These are phyloP conservation scores for Coriaria nepalensis DNA, from an alignment of 306 rosid genomes.

Conservation along the genomic window DNA sequence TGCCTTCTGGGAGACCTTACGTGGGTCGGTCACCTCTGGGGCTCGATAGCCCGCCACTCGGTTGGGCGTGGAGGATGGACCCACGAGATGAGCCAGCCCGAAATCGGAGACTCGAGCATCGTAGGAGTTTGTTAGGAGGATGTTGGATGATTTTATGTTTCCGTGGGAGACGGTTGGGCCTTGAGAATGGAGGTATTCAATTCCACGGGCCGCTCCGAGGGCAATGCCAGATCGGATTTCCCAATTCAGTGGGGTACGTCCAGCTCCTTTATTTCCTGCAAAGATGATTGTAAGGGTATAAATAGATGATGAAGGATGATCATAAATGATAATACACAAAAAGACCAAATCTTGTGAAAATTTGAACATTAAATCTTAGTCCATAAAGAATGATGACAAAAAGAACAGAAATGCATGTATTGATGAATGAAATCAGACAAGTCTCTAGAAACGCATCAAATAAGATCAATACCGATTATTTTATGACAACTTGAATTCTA, in stretches of 20 bases:
- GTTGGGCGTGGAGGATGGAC: conserved; percentile 33
- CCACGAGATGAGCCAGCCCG: conserved; percentile 40
- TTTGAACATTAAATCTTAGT: no score
- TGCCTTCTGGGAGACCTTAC: conserved; percentile 40
- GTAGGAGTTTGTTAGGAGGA: conserved; percentile 31
- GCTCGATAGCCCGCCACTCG: conserved; percentile 39
- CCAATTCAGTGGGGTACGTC: conserved; percentile 42
- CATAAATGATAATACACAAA: background rate
- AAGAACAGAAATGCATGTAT: no score
- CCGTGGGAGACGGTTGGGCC: conserved; percentile 34
- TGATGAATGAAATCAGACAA: no score
- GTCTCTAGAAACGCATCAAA: no score
- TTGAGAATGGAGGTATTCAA: conserved; percentile 34
- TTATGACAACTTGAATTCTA: no score
- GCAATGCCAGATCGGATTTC: conserved; percentile 34
- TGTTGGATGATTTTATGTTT: conserved; percentile 38
- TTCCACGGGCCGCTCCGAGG: conserved; percentile 33
- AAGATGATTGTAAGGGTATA: background rate
- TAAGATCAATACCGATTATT: no score
- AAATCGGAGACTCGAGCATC: conserved; percentile 39
- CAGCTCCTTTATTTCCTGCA: conserved; percentile 43
- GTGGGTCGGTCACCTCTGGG: conserved; percentile 44
- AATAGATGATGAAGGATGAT: background rate
- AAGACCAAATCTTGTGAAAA: background rate
- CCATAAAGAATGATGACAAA: no score